These are phyloP conservation scores for Aspergillus terreus DNA, from an alignment of 2,329 filamentous ascomycete genomes.

Conservation along the genomic window DNA sequence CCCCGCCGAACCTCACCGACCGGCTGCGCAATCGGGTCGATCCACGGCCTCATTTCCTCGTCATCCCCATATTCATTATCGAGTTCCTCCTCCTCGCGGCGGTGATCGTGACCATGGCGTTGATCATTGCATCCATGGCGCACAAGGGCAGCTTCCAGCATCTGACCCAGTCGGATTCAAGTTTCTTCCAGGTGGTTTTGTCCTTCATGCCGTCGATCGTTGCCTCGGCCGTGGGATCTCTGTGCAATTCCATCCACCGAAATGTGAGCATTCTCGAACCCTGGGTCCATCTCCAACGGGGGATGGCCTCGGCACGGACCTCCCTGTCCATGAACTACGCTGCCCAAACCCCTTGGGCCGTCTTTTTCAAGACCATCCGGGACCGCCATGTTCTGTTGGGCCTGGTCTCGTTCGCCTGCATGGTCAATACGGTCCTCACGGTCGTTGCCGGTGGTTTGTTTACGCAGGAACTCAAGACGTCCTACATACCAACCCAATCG, in stretches of 20 bases:
- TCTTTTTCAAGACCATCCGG: conserved; percentile 26
- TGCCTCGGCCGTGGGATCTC: conserved; percentile 28
- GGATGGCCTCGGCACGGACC: conserved; percentile 21
- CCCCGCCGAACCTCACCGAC: conserved; percentile 22
- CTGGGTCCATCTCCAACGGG: conserved; percentile 33
- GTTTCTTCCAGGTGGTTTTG: conserved; percentile 27
- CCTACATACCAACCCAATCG: conserved; percentile 19
- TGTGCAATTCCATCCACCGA: conserved; percentile 33
- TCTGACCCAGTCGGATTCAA: conserved; percentile 29
- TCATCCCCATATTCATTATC: conserved; percentile 32
- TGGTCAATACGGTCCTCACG: conserved; percentile 27
- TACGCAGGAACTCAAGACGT: conserved; percentile 27
- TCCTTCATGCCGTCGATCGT: conserved; percentile 31
- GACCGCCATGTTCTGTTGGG: conserved; percentile 25
- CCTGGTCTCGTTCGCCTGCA: conserved; percentile 28
- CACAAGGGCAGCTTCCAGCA: conserved; percentile 29
- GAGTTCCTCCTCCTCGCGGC: conserved; percentile 30
- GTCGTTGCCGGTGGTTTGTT: conserved; percentile 33
- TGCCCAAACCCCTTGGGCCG: conserved; percentile 28
- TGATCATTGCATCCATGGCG: conserved; percentile 25
- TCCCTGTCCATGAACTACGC: conserved; percentile 32
- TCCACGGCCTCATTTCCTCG: conserved; percentile 31
- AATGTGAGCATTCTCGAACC: conserved; percentile 33
- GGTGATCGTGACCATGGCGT: conserved; percentile 28
- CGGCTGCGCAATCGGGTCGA: conserved; percentile 23